Evolutionary conservation across 1,284 basidiomycete genomes (phyloP).

Genomic region (Peniophora sp.): DNA sequence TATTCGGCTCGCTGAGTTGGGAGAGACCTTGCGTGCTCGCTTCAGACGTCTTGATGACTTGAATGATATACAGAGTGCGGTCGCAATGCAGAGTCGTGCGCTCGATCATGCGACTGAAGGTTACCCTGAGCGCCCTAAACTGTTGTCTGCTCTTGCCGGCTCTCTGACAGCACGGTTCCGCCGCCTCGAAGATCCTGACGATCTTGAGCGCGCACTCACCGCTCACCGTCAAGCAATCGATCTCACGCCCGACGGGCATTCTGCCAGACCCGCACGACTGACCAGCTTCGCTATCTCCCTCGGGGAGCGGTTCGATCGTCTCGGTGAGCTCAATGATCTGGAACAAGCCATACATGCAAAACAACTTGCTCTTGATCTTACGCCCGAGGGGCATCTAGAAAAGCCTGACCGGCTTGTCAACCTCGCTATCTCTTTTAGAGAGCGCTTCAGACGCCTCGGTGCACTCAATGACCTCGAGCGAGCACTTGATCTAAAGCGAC

Average conservation of each 20-base stretch:
- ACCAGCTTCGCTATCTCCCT: conserved; percentile 7
- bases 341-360: neutral
- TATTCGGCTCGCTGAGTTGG: neutral
- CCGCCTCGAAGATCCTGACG: neutral
- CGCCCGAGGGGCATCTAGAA: conserved; percentile 1
- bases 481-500: neutral
- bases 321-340: neutral
- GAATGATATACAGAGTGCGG: neutral
- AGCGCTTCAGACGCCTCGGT: neutral
- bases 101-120: neutral
- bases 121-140: neutral
- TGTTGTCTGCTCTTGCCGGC: neutral
- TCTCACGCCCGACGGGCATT: conserved; percentile 1
- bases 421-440: neutral
- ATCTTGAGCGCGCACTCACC: neutral
- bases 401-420: conserved; percentile 11
- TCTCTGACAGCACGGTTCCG: neutral
- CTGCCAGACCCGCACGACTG: conserved; percentile 7
- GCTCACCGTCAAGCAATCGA: neutral
- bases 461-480: neutral
- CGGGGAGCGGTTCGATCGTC: neutral
- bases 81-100: neutral
- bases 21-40: neutral
- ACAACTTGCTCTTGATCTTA: neutral
- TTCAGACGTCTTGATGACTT: neutral